phyloP scores from a whole-genome alignment of 78 protist species.

The Pigoraptor vietnamica region DNA sequence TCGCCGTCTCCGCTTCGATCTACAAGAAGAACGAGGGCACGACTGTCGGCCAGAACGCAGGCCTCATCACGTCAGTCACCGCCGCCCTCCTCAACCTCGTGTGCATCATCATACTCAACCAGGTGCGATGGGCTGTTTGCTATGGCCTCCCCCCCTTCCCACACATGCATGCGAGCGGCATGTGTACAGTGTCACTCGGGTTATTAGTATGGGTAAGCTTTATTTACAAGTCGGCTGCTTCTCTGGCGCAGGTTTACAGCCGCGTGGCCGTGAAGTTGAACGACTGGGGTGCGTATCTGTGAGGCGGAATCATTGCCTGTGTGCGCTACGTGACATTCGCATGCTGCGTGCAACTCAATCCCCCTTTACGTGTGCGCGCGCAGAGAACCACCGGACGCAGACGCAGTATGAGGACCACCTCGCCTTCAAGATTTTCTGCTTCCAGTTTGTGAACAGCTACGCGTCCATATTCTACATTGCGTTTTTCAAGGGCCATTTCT shows the following conservation, averaged over 20 bases:
- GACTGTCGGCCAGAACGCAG: background rate
- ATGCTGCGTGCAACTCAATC: background rate
- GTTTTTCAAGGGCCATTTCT: constrained; percentile 40
- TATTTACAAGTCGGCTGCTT: no score
- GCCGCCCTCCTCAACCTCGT: background rate
- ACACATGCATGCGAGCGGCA: no score
- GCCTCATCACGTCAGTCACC: background rate
- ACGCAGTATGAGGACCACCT: constrained; percentile 26
- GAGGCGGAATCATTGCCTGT: no score
- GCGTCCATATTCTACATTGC: constrained; percentile 62
- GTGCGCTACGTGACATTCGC: no score
- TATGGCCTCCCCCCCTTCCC: no score
- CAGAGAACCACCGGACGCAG: constrained; percentile 56
- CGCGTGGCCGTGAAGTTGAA: background rate
- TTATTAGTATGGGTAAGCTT: no score
- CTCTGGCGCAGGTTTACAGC: no score
- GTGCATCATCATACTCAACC: background rate
- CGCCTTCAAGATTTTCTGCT: constrained; percentile 50
- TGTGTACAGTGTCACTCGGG: no score
- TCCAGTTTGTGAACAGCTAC: constrained; percentile 70
- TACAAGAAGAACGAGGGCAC: background rate
- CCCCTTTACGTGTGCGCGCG: no score
- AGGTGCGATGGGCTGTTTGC: no score
- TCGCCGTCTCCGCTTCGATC: background rate
- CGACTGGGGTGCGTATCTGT: background rate